phyloP scores from a whole-genome alignment of 768 basidiomycete species.

The Tricholoma saponaceum region DNA sequence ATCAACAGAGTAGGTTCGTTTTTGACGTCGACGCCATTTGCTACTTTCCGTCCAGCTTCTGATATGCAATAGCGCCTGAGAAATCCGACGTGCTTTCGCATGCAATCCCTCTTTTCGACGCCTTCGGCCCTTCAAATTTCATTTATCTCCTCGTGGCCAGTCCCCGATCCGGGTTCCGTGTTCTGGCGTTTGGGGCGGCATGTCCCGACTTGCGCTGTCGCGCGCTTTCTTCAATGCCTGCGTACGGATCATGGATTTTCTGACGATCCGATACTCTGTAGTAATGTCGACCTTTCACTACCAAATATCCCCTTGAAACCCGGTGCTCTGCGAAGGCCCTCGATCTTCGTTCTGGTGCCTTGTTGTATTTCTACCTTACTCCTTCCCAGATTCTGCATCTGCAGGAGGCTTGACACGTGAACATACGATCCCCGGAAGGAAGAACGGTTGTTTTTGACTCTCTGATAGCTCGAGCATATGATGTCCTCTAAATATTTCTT shows the following conservation, averaged over 20 bases:
- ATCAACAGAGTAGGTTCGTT: neutral
- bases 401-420: neutral
- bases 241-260: neutral
- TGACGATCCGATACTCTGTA: neutral
- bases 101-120: neutral
- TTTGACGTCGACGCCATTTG: conserved; percentile 7
- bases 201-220: neutral
- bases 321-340: neutral
- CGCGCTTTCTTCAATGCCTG: neutral
- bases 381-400: neutral
- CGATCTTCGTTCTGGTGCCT: neutral
- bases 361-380: neutral
- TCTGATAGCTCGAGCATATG: neutral
- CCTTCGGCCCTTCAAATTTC: conserved; percentile 4
- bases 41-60: conserved; percentile 17
- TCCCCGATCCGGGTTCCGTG: conserved; percentile 2
- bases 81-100: conserved; percentile 2
- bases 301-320: neutral
- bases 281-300: neutral
- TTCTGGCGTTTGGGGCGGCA: neutral
- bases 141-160: conserved; percentile 3
- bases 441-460: neutral
- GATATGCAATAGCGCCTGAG: conserved; percentile 8
- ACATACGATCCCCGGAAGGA: neutral
- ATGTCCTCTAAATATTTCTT: neutral